Conservation (phyloP, 768 basidiomycete genomes). For the Kwoniella heveanensis region DNA sequence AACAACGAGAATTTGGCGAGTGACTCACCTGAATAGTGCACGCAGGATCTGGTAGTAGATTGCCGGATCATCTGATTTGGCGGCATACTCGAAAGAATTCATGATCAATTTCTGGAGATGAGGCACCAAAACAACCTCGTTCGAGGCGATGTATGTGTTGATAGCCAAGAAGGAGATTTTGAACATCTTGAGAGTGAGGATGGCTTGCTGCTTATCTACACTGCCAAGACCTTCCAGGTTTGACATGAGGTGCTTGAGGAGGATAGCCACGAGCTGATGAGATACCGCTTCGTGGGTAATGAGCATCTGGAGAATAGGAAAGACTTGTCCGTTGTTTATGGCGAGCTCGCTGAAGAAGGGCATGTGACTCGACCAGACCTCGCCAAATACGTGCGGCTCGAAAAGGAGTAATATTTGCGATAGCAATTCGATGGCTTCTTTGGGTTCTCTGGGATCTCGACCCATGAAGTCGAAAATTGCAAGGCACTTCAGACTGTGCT, state of each 20-base stretch:
- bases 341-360: constrained; percentile 83
- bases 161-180: constrained; percentile 94
- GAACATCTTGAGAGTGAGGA: constrained; percentile 84
- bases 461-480: constrained; percentile 65
- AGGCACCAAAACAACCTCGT: constrained; percentile 90
- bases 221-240: constrained; percentile 75
- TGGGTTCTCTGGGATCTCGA: constrained; percentile 62
- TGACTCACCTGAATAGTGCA: constrained; percentile 68
- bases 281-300: constrained; percentile 74
- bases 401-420: constrained; percentile 75
- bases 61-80: constrained; percentile 83
- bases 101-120: constrained; percentile 91
- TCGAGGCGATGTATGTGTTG: constrained; percentile 67
- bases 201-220: constrained; percentile 76
- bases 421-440: constrained; percentile 82
- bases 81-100: constrained; percentile 92
- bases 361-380: constrained; percentile 92
- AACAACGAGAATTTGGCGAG: constrained; percentile 64
- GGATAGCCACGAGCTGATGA: constrained; percentile 81
- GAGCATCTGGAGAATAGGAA: constrained; percentile 81
- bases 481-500: constrained; percentile 80
- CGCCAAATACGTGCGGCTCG: constrained; percentile 89
- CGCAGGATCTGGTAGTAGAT: constrained; percentile 91
- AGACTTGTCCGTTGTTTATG: constrained; percentile 72
- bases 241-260: constrained; percentile 81